A percentile compares a stretch with the other conserved stretches of the same genome.
Conservation (phyloP, 257 asterid species). For the Thymus mandschuricus region DNA sequence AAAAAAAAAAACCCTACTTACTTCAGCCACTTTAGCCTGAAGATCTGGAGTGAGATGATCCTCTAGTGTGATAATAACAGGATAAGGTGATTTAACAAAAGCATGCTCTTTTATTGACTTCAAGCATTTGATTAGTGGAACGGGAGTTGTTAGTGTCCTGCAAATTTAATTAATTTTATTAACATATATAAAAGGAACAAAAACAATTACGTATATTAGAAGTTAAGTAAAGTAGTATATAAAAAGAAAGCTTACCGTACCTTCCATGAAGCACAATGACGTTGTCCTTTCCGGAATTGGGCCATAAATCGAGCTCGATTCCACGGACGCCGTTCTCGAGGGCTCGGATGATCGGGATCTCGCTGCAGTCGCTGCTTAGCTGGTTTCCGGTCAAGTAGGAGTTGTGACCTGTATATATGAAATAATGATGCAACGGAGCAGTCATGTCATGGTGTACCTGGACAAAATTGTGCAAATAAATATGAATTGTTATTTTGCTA, state of each 20-base stretch:
- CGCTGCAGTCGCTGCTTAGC: conserved; percentile 90
- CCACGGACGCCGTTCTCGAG: conserved; percentile 90
- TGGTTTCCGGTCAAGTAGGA: conserved; percentile 96
- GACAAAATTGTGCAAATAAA: conserved; percentile 35
- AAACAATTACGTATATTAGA: too few relatives aligned
- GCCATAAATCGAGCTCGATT: conserved; percentile 93
- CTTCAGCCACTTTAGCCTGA: conserved; percentile 90
- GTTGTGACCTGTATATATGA: conserved; percentile 93
- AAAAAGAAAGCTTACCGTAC: conserved; percentile 50
- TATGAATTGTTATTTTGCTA: neutral
- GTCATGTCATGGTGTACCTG: conserved; percentile 99
- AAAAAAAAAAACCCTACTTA: conserved; percentile 8
- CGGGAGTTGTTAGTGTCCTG: conserved; percentile 90
- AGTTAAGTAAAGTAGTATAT: neutral
- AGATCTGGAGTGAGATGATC: conserved; percentile 86
- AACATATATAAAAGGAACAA: too few relatives aligned
- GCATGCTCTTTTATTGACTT: conserved; percentile 80
- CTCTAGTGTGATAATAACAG: conserved; percentile 80
- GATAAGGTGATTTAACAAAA: conserved; percentile 76
- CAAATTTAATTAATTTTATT: neutral
- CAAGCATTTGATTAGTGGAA: conserved; percentile 73
- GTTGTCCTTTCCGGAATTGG: conserved; percentile 74
- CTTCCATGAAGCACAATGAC: conserved; percentile 95
- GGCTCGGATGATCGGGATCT: conserved; percentile 74
- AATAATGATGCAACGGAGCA: conserved; percentile 95